Percentiles rank a stretch among this genome's conserved stretches.
phyloP scores from a whole-genome alignment of 805 yeast genomes.

The Komagataella pseudopastoris region DNA sequence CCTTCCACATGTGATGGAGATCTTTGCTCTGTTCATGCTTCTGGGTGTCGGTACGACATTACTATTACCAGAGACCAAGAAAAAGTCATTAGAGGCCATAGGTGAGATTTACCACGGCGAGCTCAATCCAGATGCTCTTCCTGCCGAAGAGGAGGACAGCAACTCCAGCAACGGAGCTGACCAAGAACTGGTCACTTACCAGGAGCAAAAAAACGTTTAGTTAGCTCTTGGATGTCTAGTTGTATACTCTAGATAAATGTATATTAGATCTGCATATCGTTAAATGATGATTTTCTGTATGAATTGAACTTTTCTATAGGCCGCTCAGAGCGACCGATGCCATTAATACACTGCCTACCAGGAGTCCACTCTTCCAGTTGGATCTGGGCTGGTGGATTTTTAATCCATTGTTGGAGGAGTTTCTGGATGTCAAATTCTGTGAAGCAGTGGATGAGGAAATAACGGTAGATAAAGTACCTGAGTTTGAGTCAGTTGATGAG shows the following conservation, averaged over 20 bases:
- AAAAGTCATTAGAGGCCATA: constrained; percentile 80
- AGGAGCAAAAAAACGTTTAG: neutral
- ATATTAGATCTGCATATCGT: neutral
- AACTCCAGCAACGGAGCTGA: neutral
- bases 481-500: neutral
- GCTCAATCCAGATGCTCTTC: constrained; percentile 21
- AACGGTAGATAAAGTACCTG: neutral
- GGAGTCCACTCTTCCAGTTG: neutral
- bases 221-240: neutral
- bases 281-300: neutral
- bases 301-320: neutral
- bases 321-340: neutral
- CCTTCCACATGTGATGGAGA: constrained; percentile 89
- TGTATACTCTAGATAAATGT: neutral
- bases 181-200: neutral
- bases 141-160: neutral
- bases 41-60: constrained; percentile 54
- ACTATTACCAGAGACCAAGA: constrained; percentile 81
- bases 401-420: neutral
- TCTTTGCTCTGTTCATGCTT: constrained; percentile 86
- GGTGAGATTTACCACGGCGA: constrained; percentile 77
- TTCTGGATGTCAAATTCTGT: neutral
- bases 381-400: neutral
- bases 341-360: neutral
- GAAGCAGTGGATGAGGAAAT: neutral